A percentile compares a stretch with the other conserved stretches of the same genome.
These are phyloP conservation scores for Petunia hybrid DNA, from an alignment of 305 asterid genomes.

Conservation along the genomic window DNA sequence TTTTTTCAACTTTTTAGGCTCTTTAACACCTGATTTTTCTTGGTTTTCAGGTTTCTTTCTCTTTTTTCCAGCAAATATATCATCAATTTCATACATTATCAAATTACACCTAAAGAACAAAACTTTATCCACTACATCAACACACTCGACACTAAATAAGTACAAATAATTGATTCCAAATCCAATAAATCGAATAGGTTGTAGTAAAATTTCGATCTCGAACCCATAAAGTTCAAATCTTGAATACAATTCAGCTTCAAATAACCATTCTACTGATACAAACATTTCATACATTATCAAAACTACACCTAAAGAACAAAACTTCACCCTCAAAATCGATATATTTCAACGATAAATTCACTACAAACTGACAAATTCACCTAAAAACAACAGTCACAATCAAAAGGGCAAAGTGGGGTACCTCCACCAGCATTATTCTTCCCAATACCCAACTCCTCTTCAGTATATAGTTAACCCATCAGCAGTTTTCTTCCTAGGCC, in stretches of 20 bases:
- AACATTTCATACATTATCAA: neutral
- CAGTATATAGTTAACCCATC: constrained; percentile 77
- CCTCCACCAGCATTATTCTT: constrained; percentile 66
- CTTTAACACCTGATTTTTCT: constrained; percentile 25
- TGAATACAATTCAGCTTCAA: constrained; percentile 6
- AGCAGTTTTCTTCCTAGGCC: constrained; percentile 61
- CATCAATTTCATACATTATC: constrained; percentile 68
- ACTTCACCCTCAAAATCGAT: neutral
- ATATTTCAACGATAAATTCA: neutral
- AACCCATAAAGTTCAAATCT: no score
- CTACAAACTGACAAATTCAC: constrained; percentile 23
- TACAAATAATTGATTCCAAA: no score
- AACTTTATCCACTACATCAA: no score
- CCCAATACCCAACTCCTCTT: constrained; percentile 74
- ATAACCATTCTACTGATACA: neutral
- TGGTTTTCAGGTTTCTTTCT: constrained; percentile 47
- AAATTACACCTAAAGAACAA: no score
- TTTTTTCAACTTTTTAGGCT: constrained; percentile 38
- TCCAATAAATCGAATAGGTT: no score
- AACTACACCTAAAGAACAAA: neutral
- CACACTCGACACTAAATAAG: no score
- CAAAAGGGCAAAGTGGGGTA: constrained; percentile 79
- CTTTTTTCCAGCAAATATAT: constrained; percentile 65
- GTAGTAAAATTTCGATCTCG: no score
- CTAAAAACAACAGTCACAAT: constrained; percentile 85